A percentile compares a stretch with the other conserved stretches of the same genome.
Conservation (phyloP, 2,329 filamentous ascomycete genomes). For the Aureobasidium musti region DNA sequence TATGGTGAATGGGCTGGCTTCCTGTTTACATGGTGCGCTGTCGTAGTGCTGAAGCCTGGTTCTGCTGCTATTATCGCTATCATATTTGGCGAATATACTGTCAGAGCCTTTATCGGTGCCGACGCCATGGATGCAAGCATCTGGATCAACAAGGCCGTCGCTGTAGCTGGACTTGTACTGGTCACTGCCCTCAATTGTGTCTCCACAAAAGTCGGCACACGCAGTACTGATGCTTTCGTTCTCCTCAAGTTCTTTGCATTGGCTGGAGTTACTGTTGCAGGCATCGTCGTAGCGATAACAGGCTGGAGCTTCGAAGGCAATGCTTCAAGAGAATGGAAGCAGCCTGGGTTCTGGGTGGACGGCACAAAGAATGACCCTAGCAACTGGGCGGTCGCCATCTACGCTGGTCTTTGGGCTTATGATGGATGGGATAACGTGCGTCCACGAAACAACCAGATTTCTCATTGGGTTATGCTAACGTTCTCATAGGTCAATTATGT, state of each 20-base stretch:
- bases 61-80: slow-evolving; percentile 93
- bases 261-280: slow-evolving; percentile 80
- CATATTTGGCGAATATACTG: slow-evolving; percentile 97
- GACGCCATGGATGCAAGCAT: slow-evolving; percentile 76
- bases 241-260: slow-evolving; percentile 94
- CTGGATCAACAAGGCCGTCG: slow-evolving; percentile 90
- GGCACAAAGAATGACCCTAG: slow-evolving; percentile 77
- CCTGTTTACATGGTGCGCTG: slow-evolving; percentile 93
- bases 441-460: slow-evolving; percentile 32
- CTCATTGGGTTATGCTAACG: background rate
- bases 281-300: slow-evolving; percentile 84
- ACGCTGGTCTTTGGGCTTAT: slow-evolving; percentile 95
- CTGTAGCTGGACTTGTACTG: slow-evolving; percentile 69
- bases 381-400: slow-evolving; percentile 89
- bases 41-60: slow-evolving; percentile 90
- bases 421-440: slow-evolving; percentile 98
- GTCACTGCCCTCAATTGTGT: slow-evolving; percentile 89
- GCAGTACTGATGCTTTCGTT: slow-evolving; percentile 91
- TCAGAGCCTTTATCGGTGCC: slow-evolving; percentile 81
- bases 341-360: slow-evolving; percentile 76
- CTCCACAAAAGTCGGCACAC: slow-evolving; percentile 83
- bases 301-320: slow-evolving; percentile 76
- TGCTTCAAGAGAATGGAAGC: slow-evolving; percentile 83
- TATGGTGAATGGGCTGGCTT: slow-evolving; percentile 93
- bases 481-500: slow-evolving; percentile 83